Conservation (phyloP, 805 yeast genomes). For the Kazachstania viticola region DNA sequence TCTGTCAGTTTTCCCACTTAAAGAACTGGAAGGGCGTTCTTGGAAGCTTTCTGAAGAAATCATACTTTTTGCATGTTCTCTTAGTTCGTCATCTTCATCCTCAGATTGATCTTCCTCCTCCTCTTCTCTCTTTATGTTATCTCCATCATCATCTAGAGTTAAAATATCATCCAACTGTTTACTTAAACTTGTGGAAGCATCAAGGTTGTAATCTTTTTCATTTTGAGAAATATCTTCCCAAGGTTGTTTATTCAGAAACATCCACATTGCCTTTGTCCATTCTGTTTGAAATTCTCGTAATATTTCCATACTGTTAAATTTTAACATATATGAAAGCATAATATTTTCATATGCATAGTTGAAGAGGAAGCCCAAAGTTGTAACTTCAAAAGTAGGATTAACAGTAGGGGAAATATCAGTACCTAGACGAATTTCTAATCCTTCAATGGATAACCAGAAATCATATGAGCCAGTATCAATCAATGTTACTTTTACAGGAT, state of each 20-base stretch:
- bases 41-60: slow-evolving; percentile 14
- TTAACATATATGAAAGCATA: slow-evolving; percentile 52
- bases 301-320: slow-evolving; percentile 33
- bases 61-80: slow-evolving; percentile 18
- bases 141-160: slow-evolving; percentile 23
- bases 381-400: slow-evolving; percentile 56
- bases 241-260: slow-evolving; percentile 37
- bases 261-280: slow-evolving; percentile 50
- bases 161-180: slow-evolving; percentile 27
- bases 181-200: slow-evolving; percentile 35
- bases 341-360: slow-evolving; percentile 35
- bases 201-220: slow-evolving; percentile 47
- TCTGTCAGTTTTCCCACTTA: slow-evolving; percentile 17
- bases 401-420: slow-evolving; percentile 36
- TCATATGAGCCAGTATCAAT: slow-evolving; percentile 38
- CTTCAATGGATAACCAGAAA: slow-evolving; percentile 39
- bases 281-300: slow-evolving; percentile 41
- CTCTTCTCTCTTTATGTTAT: slow-evolving; percentile 24
- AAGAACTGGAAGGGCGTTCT: slow-evolving; percentile 5
- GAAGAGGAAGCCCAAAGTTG: slow-evolving; percentile 45
- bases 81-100: slow-evolving; percentile 30
- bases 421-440: slow-evolving; percentile 26
- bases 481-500: slow-evolving; percentile 28
- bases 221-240: slow-evolving; percentile 34
- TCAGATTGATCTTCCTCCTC: slow-evolving; percentile 23